Evolutionary conservation across 768 basidiomycete genomes (phyloP).

Genomic region (Antrodiella citrinella): DNA sequence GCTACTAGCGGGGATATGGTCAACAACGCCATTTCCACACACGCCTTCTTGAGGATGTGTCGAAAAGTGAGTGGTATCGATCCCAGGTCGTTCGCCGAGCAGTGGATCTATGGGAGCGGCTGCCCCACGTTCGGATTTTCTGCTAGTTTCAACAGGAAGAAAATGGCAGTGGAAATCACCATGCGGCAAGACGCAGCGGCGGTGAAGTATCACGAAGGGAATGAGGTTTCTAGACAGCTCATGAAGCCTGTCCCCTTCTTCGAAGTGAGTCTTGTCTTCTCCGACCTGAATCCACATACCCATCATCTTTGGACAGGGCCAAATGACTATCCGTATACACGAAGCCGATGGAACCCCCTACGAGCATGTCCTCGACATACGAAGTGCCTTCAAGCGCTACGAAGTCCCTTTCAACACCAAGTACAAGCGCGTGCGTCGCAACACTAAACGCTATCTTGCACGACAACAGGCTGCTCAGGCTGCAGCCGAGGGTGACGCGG

Average conservation of each 20-base stretch:
- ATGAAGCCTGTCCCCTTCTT: slow-evolving; percentile 83
- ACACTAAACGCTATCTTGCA: slow-evolving; percentile 92
- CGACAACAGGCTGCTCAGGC: slow-evolving; percentile 90
- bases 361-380: slow-evolving; percentile 94
- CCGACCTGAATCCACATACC: background rate
- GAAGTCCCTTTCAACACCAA: slow-evolving; percentile 99
- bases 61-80: slow-evolving; percentile 92
- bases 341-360: slow-evolving; percentile 99
- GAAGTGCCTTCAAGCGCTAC: slow-evolving; percentile 81
- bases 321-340: slow-evolving; percentile 98
- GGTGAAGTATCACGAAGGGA: slow-evolving; percentile 52
- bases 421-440: slow-evolving; percentile 92
- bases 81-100: slow-evolving; percentile 86
- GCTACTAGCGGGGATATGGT: slow-evolving; percentile 84
- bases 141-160: slow-evolving; percentile 92
- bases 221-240: slow-evolving; percentile 55
- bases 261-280: slow-evolving; percentile 45
- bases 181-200: slow-evolving; percentile 89
- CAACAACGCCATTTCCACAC: slow-evolving; percentile 82
- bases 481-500: slow-evolving; percentile 84
- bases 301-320: slow-evolving; percentile 45
- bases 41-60: slow-evolving; percentile 84
- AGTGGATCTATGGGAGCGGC: slow-evolving; percentile 98
- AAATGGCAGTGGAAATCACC: slow-evolving; percentile 95
- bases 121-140: slow-evolving; percentile 87